A percentile compares a stretch with the other conserved stretches of the same genome.
Evolutionary conservation across 768 basidiomycete species (phyloP).

Genomic region (Mycena epipterygia): DNA sequence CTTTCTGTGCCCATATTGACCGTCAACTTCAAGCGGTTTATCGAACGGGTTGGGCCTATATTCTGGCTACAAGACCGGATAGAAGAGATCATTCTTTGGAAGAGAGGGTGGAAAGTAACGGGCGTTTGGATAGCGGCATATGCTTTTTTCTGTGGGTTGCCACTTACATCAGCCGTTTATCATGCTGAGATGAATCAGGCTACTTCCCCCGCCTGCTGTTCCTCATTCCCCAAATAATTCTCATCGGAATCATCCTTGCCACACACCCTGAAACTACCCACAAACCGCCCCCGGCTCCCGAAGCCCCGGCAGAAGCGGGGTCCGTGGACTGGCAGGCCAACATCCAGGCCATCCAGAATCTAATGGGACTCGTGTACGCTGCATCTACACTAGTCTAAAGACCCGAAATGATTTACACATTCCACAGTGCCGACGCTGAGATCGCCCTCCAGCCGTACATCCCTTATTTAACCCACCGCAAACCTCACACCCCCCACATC

Average conservation of each 20-base stretch:
- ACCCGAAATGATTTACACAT: slow-evolving; percentile 5
- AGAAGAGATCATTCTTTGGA: slow-evolving; percentile 91
- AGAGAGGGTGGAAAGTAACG: slow-evolving; percentile 79
- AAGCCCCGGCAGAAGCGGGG: slow-evolving; percentile 54
- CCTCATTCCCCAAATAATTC: slow-evolving; percentile 72
- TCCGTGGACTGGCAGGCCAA: slow-evolving; percentile 89
- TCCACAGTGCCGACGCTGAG: slow-evolving; percentile 70
- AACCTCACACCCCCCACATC: slow-evolving; percentile 68
- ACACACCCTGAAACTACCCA: slow-evolving; percentile 65
- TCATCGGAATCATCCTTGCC: slow-evolving; percentile 77
- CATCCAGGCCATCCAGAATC: slow-evolving; percentile 90
- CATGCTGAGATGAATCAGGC: slow-evolving; percentile 56
- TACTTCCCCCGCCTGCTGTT: slow-evolving; percentile 82
- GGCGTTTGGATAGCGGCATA: slow-evolving; percentile 82
- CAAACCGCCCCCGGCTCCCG: slow-evolving; percentile 38
- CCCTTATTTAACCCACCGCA: slow-evolving; percentile 61
- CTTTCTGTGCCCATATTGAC: slow-evolving; percentile 85
- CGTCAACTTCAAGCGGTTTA: slow-evolving; percentile 85
- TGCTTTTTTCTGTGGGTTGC: slow-evolving; percentile 79
- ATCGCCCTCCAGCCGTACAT: slow-evolving; percentile 66
- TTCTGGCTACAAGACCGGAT: slow-evolving; percentile 93
- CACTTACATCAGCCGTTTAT: background rate
- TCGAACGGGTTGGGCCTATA: slow-evolving; percentile 79
- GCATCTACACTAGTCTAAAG: background rate
- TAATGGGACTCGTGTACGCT: slow-evolving; percentile 87